These are phyloP conservation scores for Trichoderma brevicompactum DNA, from an alignment of 2,329 filamentous ascomycete genomes.

Conservation along the genomic window DNA sequence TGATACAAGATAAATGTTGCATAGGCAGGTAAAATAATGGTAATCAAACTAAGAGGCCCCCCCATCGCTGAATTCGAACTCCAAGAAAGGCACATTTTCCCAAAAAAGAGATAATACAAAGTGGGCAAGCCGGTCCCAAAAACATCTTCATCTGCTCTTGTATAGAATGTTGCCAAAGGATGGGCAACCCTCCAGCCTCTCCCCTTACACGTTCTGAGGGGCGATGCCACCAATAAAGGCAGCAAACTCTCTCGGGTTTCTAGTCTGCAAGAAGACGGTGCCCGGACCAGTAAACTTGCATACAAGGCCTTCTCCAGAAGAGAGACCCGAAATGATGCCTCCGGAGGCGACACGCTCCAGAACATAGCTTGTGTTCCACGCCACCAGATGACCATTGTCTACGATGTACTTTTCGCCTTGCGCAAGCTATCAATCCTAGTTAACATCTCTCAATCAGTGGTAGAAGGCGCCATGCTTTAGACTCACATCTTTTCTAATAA, in stretches of 20 bases:
- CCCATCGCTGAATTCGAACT: constrained; percentile 5
- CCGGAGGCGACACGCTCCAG: constrained; percentile 89
- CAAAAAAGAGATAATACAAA: constrained; percentile 6
- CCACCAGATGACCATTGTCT: constrained; percentile 90
- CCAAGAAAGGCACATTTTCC: not conserved
- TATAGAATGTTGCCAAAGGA: not conserved
- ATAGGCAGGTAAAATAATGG: not conserved
- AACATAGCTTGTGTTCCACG: constrained; percentile 95
- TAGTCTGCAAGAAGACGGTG: constrained; percentile 89
- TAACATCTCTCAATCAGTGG: not conserved
- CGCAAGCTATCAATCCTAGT: constrained; percentile 47
- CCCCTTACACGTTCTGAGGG: constrained; percentile 37
- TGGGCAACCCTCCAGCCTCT: constrained; percentile 4
- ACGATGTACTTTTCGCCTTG: constrained; percentile 87
- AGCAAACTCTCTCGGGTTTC: constrained; percentile 70
- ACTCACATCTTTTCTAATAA: constrained; percentile 89
- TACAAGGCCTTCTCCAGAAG: constrained; percentile 83
- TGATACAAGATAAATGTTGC: not conserved
- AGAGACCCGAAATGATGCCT: constrained; percentile 86
- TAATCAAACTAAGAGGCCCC: not conserved
- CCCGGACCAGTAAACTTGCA: constrained; percentile 94
- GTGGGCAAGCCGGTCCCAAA: not conserved
- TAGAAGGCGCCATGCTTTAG: not conserved
- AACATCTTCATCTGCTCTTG: not conserved
- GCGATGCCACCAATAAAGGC: constrained; percentile 57